Evolutionary conservation across 768 basidiomycete species (phyloP).

Genomic region (Tylopilus subfusipes): DNA sequence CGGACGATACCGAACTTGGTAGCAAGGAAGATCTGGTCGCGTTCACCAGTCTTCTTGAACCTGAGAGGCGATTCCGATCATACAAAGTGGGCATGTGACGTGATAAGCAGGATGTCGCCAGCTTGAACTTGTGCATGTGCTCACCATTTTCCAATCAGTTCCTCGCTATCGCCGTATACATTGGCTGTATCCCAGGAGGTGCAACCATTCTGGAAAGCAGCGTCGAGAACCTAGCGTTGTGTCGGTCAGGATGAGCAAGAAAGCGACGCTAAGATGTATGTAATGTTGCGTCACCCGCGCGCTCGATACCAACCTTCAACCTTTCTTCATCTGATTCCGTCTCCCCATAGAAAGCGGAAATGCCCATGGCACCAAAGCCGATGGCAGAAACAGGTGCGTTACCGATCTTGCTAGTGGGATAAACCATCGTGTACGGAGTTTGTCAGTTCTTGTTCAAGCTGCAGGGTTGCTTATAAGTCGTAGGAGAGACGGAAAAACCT

Average conservation of each 20-base stretch:
- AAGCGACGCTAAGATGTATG: not conserved
- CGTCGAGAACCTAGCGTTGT: slow-evolving; percentile 38
- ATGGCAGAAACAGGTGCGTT: slow-evolving; percentile 36
- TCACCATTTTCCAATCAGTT: slow-evolving; percentile 37
- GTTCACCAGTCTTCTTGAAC: not conserved
- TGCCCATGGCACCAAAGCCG: slow-evolving; percentile 61
- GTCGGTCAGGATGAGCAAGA: not conserved
- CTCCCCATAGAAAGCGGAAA: slow-evolving; percentile 48
- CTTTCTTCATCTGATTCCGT: slow-evolving; percentile 46
- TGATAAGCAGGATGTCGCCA: not conserved
- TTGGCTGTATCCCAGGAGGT: slow-evolving; percentile 49
- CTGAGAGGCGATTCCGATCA: not conserved
- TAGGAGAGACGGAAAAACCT: not conserved
- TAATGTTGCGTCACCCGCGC: too few species aligned
- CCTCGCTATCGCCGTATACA: slow-evolving; percentile 41
- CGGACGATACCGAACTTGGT: slow-evolving; percentile 50
- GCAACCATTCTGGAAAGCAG: slow-evolving; percentile 37
- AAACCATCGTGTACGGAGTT: slow-evolving; percentile 3
- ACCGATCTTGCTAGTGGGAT: slow-evolving; percentile 45
- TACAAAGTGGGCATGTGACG: too few species aligned
- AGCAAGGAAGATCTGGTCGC: slow-evolving; percentile 51
- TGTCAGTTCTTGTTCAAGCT: not conserved
- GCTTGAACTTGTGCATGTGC: not conserved
- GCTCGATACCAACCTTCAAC: slow-evolving; percentile 43
- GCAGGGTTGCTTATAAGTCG: not conserved